A percentile compares a stretch with the other conserved stretches of the same genome.
Conservation (phyloP, 148 eudicot species). For the Camellia sinensis region DNA sequence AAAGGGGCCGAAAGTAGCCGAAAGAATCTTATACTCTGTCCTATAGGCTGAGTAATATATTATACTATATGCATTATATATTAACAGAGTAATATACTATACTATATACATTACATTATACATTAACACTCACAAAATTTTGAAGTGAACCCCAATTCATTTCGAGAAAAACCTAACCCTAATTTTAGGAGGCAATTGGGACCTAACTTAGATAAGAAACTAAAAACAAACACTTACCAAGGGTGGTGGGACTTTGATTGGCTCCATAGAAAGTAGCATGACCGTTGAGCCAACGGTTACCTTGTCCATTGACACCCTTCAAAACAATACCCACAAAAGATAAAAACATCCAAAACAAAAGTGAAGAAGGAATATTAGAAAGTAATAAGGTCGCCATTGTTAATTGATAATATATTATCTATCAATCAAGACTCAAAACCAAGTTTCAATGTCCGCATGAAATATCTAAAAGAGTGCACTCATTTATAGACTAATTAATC, state of each 20-base stretch:
- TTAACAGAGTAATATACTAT: no score
- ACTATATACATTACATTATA: no score
- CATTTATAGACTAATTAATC: constrained; percentile 20
- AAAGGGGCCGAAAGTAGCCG: no score
- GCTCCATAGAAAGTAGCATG: constrained; percentile 82
- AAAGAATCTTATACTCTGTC: no score
- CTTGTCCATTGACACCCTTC: constrained; percentile 33
- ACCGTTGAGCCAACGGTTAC: constrained; percentile 47
- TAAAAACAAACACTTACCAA: constrained; percentile 41
- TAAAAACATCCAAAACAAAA: constrained; percentile 18
- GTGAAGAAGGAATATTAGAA: constrained; percentile 6
- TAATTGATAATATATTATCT: not conserved
- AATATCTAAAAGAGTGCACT: constrained; percentile 6
- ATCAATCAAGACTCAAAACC: not conserved
- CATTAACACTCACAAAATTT: no score
- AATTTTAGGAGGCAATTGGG: no score
- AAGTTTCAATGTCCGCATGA: not conserved
- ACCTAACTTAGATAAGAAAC: no score
- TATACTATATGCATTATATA: no score
- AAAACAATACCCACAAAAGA: constrained; percentile 16
- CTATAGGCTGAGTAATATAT: no score
- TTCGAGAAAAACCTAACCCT: no score
- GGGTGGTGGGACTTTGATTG: constrained; percentile 57
- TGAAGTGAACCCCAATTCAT: no score
- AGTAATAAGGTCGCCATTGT: constrained; percentile 3